Percentiles rank a stretch among this genome's conserved stretches.
Evolutionary conservation across 176 grass and related monocot species (phyloP).

Genomic region (Coix lacrymajobi): DNA sequence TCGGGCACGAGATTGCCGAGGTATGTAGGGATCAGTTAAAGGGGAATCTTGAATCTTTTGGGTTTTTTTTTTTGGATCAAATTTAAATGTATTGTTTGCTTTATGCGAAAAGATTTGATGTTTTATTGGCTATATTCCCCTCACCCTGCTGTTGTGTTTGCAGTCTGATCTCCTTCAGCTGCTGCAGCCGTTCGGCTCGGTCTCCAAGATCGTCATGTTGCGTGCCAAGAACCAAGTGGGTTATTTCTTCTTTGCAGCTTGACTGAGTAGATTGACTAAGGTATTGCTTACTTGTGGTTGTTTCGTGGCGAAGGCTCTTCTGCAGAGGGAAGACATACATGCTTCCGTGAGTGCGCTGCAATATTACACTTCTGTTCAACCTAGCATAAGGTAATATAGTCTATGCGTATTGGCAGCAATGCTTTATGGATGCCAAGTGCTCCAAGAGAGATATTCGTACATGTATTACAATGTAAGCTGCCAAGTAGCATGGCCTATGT

Average conservation of each 20-base stretch:
- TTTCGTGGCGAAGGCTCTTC: constrained; percentile 53
- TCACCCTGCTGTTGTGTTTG: not conserved
- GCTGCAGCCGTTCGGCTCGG: constrained; percentile 72
- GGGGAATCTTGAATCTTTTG: constrained; percentile 9
- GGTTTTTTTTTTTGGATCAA: not conserved
- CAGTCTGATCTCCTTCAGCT: constrained; percentile 90
- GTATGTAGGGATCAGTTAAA: constrained; percentile 17
- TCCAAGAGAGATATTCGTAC: not conserved
- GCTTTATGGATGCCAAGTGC: not conserved
- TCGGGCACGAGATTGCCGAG: constrained; percentile 91
- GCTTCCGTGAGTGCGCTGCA: constrained; percentile 70
- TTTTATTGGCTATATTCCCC: not conserved
- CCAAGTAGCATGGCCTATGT: not conserved
- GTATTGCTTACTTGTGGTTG: not conserved
- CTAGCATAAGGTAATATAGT: constrained; percentile 63
- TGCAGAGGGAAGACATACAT: constrained; percentile 90
- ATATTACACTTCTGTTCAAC: constrained; percentile 85
- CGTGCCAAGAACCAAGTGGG: constrained; percentile 90
- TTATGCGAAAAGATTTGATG: not conserved
- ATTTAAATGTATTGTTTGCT: not conserved
- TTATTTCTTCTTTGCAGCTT: not conserved
- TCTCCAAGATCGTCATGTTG: constrained; percentile 83
- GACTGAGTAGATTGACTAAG: not conserved
- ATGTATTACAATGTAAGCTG: constrained; percentile 4
- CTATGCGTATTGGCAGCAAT: not conserved